Evolutionary conservation across 805 yeast genomes (phyloP).

Genomic region (Candida ipomoeae): DNA sequence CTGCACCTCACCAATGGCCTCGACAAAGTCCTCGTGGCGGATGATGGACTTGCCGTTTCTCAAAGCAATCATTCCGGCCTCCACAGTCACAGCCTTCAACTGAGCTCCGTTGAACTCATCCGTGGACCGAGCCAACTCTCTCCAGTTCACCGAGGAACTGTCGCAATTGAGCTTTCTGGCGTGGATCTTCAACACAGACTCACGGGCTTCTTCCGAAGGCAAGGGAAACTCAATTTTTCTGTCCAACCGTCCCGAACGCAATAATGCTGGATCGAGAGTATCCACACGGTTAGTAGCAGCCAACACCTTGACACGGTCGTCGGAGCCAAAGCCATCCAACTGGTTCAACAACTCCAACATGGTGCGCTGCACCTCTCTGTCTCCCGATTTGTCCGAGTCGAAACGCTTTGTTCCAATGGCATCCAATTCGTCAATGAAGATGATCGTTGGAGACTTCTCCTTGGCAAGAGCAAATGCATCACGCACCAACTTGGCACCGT

Average conservation of each 20-base stretch:
- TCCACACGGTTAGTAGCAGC: slow-evolving; percentile 22
- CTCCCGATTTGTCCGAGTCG: slow-evolving; percentile 20
- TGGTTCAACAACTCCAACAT: slow-evolving; percentile 22
- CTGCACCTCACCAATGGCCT: slow-evolving; percentile 97
- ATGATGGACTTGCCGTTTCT: slow-evolving; percentile 89
- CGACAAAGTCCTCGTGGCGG: slow-evolving; percentile 96
- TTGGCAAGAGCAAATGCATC: slow-evolving; percentile 22
- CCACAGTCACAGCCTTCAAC: slow-evolving; percentile 96
- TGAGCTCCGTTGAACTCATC: slow-evolving; percentile 99
- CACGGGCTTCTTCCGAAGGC: slow-evolving; percentile 96
- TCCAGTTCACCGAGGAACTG: slow-evolving; percentile 85
- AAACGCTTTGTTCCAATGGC: slow-evolving; percentile 22
- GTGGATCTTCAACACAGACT: slow-evolving; percentile 93
- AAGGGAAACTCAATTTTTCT: slow-evolving; percentile 74
- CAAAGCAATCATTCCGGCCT: slow-evolving; percentile 99
- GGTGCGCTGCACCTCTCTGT: slow-evolving; percentile 22
- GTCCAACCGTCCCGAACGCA: slow-evolving; percentile 22
- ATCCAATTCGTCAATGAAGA: slow-evolving; percentile 21
- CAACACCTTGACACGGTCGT: slow-evolving; percentile 42
- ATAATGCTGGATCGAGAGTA: slow-evolving; percentile 21
- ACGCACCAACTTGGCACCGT: slow-evolving; percentile 21
- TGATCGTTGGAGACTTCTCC: slow-evolving; percentile 21
- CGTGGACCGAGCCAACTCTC: slow-evolving; percentile 94
- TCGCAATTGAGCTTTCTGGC: slow-evolving; percentile 95
- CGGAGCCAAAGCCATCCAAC: slow-evolving; percentile 21